A percentile compares a stretch with the other conserved stretches of the same genome.
These are phyloP conservation scores for Apiospora malaysiana DNA, from an alignment of 2,329 filamentous ascomycete genomes.

Conservation along the genomic window DNA sequence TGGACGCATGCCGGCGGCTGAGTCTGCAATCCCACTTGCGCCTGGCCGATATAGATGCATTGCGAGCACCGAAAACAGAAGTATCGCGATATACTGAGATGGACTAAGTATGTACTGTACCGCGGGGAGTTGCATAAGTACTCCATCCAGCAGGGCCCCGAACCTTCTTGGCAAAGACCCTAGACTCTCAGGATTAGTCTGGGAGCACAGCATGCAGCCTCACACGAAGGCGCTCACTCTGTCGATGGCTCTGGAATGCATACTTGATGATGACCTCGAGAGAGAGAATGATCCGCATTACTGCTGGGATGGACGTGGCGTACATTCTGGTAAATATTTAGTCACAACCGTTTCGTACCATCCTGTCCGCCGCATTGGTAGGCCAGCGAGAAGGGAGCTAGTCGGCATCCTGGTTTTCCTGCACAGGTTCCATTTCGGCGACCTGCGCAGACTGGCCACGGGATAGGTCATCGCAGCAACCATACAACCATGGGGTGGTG, in stretches of 20 bases:
- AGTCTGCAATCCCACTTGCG: constrained; percentile 6
- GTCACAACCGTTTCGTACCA: too few relatives aligned
- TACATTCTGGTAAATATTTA: background rate
- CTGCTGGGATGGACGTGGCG: background rate
- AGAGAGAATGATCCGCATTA: background rate
- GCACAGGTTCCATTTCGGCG: too few relatives aligned
- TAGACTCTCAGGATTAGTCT: background rate
- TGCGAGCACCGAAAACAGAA: constrained; percentile 33
- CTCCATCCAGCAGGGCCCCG: constrained; percentile 23
- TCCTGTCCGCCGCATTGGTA: too few relatives aligned
- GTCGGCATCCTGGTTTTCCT: too few relatives aligned
- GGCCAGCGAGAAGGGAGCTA: too few relatives aligned
- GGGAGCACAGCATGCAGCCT: background rate
- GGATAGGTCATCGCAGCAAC: too few relatives aligned
- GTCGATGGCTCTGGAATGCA: background rate
- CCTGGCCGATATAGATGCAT: constrained; percentile 34
- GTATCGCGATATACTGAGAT: constrained; percentile 27
- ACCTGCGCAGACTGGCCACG: too few relatives aligned
- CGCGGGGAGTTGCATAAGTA: constrained; percentile 38
- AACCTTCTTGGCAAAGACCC: background rate
- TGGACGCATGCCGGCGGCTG: background rate
- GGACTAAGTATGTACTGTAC: constrained; percentile 21
- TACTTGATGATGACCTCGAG: background rate
- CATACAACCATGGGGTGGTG: too few relatives aligned
- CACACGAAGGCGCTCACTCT: background rate